These are phyloP conservation scores for Rutidosis leptorrhynchoides DNA, from an alignment of 129 eudicot species.

Conservation along the genomic window DNA sequence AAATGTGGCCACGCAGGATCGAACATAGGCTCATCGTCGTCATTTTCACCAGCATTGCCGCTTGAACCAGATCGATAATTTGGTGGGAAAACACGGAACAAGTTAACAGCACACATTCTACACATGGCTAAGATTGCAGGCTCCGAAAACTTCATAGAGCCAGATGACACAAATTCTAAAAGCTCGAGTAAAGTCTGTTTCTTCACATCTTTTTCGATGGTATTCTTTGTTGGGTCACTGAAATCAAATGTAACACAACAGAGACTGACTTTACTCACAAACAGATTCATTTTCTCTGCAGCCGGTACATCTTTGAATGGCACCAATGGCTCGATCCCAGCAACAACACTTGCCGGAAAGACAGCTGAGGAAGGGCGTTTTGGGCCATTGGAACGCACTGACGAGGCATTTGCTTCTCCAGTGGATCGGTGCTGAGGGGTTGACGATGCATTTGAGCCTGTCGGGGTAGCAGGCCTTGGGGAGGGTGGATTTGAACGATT, in stretches of 20 bases:
- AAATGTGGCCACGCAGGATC: constrained; percentile 93
- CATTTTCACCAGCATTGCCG: constrained; percentile 50
- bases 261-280: constrained; percentile 82
- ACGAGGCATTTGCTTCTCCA: constrained; percentile 33
- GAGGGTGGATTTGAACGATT: constrained; percentile 28
- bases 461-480: constrained; percentile 30
- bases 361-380: constrained; percentile 75
- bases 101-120: constrained; percentile 75
- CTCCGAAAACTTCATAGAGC: constrained; percentile 62
- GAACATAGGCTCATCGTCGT: constrained; percentile 65
- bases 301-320: constrained; percentile 79
- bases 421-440: no score
- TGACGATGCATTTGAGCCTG: no score
- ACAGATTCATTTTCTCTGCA: constrained; percentile 76
- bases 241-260: constrained; percentile 81
- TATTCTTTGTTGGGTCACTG: constrained; percentile 53
- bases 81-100: constrained; percentile 78
- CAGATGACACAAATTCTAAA: constrained; percentile 63
- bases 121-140: constrained; percentile 74
- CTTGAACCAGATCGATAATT: constrained; percentile 37
- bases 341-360: constrained; percentile 63
- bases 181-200: constrained; percentile 67
- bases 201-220: constrained; percentile 72
- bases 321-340: constrained; percentile 75
- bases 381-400: constrained; percentile 35